Conservation (phyloP, 345 rosid species). For the Microcos paniculata region DNA sequence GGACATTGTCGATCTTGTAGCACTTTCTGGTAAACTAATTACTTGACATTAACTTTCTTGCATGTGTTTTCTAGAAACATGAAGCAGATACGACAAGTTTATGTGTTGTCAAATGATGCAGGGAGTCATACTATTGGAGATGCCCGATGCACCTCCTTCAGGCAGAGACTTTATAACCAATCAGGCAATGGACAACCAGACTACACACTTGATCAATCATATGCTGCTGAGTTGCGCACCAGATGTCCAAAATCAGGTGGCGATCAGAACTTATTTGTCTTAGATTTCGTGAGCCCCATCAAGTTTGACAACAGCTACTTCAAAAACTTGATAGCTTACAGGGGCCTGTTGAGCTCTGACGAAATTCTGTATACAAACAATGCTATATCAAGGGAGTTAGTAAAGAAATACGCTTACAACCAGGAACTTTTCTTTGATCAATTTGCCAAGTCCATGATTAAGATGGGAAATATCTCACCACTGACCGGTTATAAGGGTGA, state of each 20-base stretch:
- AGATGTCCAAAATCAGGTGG: slow-evolving; percentile 68
- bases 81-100: not conserved
- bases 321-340: slow-evolving; percentile 67
- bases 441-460: slow-evolving; percentile 81
- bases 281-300: slow-evolving; percentile 57
- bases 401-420: slow-evolving; percentile 66
- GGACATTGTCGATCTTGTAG: slow-evolving; percentile 71
- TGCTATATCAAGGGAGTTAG: slow-evolving; percentile 58
- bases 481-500: slow-evolving; percentile 78
- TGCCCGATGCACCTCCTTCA: slow-evolving; percentile 81
- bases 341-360: slow-evolving; percentile 81
- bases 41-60: not conserved
- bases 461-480: slow-evolving; percentile 89
- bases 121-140: slow-evolving; percentile 95
- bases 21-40: slow-evolving; percentile 63
- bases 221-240: slow-evolving; percentile 44
- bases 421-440: slow-evolving; percentile 67
- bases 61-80: not conserved
- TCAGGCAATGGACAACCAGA: slow-evolving; percentile 79
- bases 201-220: slow-evolving; percentile 59
- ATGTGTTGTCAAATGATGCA: slow-evolving; percentile 19
- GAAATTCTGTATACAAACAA: slow-evolving; percentile 64
- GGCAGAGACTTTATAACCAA: slow-evolving; percentile 90
- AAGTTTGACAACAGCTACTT: slow-evolving; percentile 82
- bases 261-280: slow-evolving; percentile 61